A percentile compares a stretch with the other conserved stretches of the same genome.
phyloP scores from a whole-genome alignment of 192 early-diverging fungal species.

The Borealophlyctis nickersoniae region DNA sequence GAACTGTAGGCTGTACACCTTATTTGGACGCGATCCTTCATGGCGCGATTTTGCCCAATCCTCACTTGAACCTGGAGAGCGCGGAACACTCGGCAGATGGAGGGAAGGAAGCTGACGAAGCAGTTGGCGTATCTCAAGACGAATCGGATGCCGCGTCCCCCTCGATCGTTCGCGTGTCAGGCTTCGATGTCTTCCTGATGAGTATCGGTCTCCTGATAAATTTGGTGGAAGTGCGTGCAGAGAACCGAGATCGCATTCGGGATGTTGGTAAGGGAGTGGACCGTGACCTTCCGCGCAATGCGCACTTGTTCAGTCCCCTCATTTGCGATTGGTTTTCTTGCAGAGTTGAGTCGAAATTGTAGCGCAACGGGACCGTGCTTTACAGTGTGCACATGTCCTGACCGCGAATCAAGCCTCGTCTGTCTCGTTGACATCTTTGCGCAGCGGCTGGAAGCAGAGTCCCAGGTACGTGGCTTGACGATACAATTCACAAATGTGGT shows the following conservation, averaged over 20 bases:
- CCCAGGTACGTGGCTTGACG: too few species aligned
- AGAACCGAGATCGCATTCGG: conserved; percentile 7
- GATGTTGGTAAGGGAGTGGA: conserved; percentile 5
- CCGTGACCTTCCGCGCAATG: too few species aligned
- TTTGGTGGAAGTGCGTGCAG: not conserved
- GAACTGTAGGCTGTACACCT: conserved; percentile 1
- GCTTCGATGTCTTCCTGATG: conserved; percentile 16
- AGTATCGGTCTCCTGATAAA: conserved; percentile 18
- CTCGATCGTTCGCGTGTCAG: too few species aligned
- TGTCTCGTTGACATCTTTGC: not conserved
- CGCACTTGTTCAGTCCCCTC: too few species aligned
- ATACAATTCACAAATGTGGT: too few species aligned
- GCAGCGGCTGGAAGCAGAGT: not conserved
- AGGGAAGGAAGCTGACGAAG: not conserved
- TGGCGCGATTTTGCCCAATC: conserved; percentile 14
- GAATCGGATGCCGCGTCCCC: not conserved
- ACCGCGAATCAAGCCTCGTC: not conserved
- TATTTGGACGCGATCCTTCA: not conserved
- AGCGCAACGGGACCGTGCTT: not conserved
- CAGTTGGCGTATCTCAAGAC: not conserved
- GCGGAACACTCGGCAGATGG: not conserved
- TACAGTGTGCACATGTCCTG: not conserved
- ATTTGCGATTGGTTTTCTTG: too few species aligned
- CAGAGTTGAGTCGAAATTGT: not conserved
- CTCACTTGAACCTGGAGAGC: not conserved